Evolutionary conservation across 2,329 filamentous ascomycete species (phyloP), one percentile per base, ranked within the genome.

Genomic region (Neodidymelliopsis sp.): DNA sequence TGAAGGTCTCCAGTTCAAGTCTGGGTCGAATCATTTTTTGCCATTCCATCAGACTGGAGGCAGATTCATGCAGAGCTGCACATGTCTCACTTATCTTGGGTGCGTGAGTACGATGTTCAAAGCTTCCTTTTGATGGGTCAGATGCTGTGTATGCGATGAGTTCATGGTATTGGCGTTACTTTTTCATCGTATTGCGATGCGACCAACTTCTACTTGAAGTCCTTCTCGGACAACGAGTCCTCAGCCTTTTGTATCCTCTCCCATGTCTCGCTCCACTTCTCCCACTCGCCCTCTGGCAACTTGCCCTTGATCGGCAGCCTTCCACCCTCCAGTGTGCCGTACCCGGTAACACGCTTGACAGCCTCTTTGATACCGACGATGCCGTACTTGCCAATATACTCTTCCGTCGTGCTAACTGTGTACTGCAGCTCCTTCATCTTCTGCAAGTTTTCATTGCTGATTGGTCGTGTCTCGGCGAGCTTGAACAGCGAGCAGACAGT

Each of bases 291-390:
- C 1, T 81, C 81, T 1, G 81, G 79, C 46, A 87, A 77, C 1
- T 82, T 83, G 1, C 83, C 83, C 27, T 74, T 70, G 27, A 87
- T 71, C 2, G 84, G 85, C 55, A 87, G 63, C 46, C 85, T 75
- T 6, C 81, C 84, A 10, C 84, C 84, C 50, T 85, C 83, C 45
- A 74, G 68, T 41, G 83, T 82, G 1, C 85, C 85, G 45, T 86
- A 76, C 0, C 81, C 80, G 51, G 84, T 76, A n/a, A 86, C 72
- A 30, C 84, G 73, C 49, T 79, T 80, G 5, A 84, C 75, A 0
- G 80, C 84, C 71, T 88, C 85, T 67, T 86, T 87, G 65, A 88
- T 85, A 2, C 85, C 85, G 0, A 87, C 78, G 0, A 82, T 82
- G 0, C 85, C 84, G 66, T 78, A 83, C 53, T 73, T 78, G 0